A percentile compares a stretch with the other conserved stretches of the same genome.
Evolutionary conservation across 1,139 yeast species (phyloP).

Genomic region (Wickerhamiella infanticola): DNA sequence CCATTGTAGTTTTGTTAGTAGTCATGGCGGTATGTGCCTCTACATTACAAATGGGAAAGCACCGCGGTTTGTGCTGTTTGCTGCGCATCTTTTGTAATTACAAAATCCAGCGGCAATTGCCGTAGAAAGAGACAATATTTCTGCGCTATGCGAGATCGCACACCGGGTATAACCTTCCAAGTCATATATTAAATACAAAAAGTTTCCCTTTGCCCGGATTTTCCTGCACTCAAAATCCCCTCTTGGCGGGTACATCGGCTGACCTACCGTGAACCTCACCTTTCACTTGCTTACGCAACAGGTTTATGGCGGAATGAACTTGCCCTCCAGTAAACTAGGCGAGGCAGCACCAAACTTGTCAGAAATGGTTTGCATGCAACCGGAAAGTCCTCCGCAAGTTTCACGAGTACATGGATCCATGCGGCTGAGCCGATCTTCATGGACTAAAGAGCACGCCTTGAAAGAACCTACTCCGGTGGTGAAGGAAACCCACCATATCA

Average conservation of each 20-base stretch:
- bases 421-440: not conserved
- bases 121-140: too few species aligned
- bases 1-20: too few species aligned
- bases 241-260: not conserved
- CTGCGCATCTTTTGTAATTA: too few species aligned
- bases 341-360: not conserved
- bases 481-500: slow-evolving; percentile 71
- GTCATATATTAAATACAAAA: too few species aligned
- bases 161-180: too few species aligned
- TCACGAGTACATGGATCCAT: not conserved
- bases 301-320: not conserved
- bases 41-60: too few species aligned
- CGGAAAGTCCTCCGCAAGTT: not conserved
- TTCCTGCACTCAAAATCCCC: too few species aligned
- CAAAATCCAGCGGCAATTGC: too few species aligned
- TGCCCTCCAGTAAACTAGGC: not conserved
- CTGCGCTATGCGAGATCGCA: too few species aligned
- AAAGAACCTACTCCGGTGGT: slow-evolving; percentile 25
- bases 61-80: too few species aligned
- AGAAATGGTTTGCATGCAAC: not conserved
- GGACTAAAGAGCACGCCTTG: not conserved
- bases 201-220: too few species aligned
- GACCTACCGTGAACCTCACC: not conserved
- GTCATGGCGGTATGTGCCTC: too few species aligned
- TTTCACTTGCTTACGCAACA: not conserved